Base-by-base conservation (phyloP, 176 grass and related monocot species). In the Elymus sibiricus region DNA sequence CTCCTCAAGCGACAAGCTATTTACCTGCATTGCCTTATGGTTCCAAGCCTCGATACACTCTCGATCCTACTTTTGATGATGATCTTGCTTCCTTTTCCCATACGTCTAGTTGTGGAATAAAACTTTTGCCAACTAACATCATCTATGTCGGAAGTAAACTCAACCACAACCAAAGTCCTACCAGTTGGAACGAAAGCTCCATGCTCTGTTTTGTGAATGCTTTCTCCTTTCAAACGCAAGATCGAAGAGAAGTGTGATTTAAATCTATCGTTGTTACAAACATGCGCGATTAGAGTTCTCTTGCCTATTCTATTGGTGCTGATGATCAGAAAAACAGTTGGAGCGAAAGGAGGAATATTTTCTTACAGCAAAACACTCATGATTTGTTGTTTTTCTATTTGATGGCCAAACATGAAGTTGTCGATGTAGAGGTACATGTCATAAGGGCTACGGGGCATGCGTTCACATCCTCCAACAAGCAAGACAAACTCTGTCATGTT, bases 11-110 rank as follows among this genome's bases (percentile, higher is more conserved):
- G 78, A 49, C 27, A 86, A 86, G 11, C 22, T 38, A 6, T 79
- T 66, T 1, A 89, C 7, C 11, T 5, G 17, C 11, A 89, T 4
- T 13, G 66, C 29, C 69, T 79, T 40, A 72, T 39, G 2, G 87
- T 88, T 10, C 86, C 80, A 3, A 89, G 63, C 56, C 81, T 53
- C 1, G 82, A 39, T 19, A 85, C 1, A 11, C 22, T 47, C 7
- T 19, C 8, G 7, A 47, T 58, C 47, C 47, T 85, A n/a, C 60
- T 81, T 68, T 81, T 19, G 44, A 84, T 73, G 42, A 84, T 53
- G 65, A 89, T 79, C 75, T 84, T 89, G 56, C 87, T 80, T 79
- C 87, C 82, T 73, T 5, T 53, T 2, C 6, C 68, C 76, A 80
- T 85, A n/a, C 39, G 19, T n/a, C 17, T 40, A 0, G 17, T 56